phyloP scores from a whole-genome alignment of 2,329 filamentous ascomycete species.

The Daldinia sp. region DNA sequence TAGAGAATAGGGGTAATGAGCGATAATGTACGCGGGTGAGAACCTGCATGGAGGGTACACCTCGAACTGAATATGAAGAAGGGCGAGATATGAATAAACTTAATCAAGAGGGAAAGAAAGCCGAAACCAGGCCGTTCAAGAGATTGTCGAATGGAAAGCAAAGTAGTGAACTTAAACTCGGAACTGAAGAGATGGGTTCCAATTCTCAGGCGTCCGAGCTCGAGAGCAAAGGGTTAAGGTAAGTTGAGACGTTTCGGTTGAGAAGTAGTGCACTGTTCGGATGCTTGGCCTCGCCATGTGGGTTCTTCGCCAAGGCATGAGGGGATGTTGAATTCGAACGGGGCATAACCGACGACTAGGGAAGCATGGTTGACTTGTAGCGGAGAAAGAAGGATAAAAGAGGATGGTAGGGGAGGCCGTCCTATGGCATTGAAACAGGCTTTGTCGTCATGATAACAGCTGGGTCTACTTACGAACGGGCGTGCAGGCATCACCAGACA shows the following conservation, averaged over 20 bases:
- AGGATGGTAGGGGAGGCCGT: background rate
- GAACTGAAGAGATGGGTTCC: background rate
- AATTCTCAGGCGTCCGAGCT: background rate
- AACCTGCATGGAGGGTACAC: background rate
- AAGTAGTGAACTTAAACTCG: background rate
- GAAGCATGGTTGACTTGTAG: background rate
- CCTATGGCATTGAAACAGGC: background rate
- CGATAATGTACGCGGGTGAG: background rate
- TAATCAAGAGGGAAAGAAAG: background rate
- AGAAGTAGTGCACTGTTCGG: background rate
- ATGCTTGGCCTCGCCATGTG: background rate
- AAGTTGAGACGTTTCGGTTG: too few relatives aligned
- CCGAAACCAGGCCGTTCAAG: background rate
- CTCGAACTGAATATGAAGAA: background rate
- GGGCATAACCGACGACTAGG: too few relatives aligned
- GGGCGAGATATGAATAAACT: background rate
- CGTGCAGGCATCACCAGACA: slow-evolving; percentile 11
- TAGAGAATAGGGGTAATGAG: background rate
- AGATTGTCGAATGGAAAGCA: background rate
- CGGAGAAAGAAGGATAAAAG: too few relatives aligned
- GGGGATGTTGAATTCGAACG: too few relatives aligned
- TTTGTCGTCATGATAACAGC: background rate
- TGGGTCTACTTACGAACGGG: background rate
- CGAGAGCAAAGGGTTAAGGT: background rate
- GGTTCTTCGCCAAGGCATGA: too few relatives aligned